A percentile compares a stretch with the other conserved stretches of the same genome.
These are phyloP conservation scores for Penicillium chermesinum DNA, from an alignment of 495 filamentous ascomycete species.

Conservation along the genomic window DNA sequence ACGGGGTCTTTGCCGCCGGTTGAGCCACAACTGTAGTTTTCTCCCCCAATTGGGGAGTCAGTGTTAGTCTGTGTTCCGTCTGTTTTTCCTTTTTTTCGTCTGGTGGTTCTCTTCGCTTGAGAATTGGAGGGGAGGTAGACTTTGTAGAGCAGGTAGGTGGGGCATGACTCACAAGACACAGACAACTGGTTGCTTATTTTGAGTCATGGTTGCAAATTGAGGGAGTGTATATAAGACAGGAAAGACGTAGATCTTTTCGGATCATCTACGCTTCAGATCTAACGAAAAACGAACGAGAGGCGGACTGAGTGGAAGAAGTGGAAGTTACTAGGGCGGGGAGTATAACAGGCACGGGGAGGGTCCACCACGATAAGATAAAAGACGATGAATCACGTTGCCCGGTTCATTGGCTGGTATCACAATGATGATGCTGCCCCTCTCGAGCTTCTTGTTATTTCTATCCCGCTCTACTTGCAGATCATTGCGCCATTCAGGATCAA, in stretches of 20 bases:
- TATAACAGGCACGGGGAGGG: background rate
- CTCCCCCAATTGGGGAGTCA: background rate
- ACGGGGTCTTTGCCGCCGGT: slow-evolving; percentile 62
- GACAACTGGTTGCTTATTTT: slow-evolving; percentile 55
- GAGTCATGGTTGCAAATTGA: slow-evolving; percentile 28
- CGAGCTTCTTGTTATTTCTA: background rate
- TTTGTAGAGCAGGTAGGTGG: slow-evolving; percentile 6
- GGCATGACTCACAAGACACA: slow-evolving; percentile 67
- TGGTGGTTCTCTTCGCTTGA: background rate
- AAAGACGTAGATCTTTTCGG: background rate
- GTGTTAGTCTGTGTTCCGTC: slow-evolving; percentile 10
- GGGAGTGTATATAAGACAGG: background rate
- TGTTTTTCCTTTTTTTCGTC: background rate
- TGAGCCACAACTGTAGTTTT: slow-evolving; percentile 69
- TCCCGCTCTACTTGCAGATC: background rate
- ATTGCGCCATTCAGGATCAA: background rate
- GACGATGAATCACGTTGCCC: slow-evolving; percentile 4
- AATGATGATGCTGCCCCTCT: background rate
- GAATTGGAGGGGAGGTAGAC: background rate
- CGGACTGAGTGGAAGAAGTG: background rate
- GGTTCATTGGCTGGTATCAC: slow-evolving; percentile 1
- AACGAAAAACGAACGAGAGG: background rate
- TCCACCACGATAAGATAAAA: slow-evolving; percentile 18
- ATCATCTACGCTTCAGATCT: background rate
- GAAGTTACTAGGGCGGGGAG: background rate